These are phyloP conservation scores for Penicillium parvum DNA, from an alignment of 495 filamentous ascomycete species.

Conservation along the genomic window DNA sequence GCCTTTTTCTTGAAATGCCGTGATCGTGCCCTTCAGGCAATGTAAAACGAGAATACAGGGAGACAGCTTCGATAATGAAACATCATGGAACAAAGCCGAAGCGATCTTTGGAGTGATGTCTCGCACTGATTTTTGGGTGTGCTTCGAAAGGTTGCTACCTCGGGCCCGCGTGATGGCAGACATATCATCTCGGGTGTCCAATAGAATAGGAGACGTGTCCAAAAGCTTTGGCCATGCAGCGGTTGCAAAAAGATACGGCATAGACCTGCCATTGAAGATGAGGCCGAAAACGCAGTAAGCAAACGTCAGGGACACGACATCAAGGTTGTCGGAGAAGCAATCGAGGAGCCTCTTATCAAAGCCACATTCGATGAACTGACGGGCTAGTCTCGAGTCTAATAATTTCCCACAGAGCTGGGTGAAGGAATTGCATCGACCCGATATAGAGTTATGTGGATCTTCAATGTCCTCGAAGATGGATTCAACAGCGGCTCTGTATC, in stretches of 20 bases:
- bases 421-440: slow-evolving; percentile 48
- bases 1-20: slow-evolving; percentile 26
- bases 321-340: slow-evolving; percentile 23
- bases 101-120: slow-evolving; percentile 19
- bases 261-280: slow-evolving; percentile 17
- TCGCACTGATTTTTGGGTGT: slow-evolving; percentile 28
- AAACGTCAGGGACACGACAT: slow-evolving; percentile 30
- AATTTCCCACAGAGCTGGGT: slow-evolving; percentile 73
- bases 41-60: slow-evolving; percentile 31
- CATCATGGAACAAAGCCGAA: slow-evolving; percentile 20
- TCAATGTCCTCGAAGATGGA: slow-evolving; percentile 82
- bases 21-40: slow-evolving; percentile 25
- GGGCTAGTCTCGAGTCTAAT: slow-evolving; percentile 57
- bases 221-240: slow-evolving; percentile 35
- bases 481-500: slow-evolving; percentile 76
- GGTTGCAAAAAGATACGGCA: slow-evolving; percentile 25
- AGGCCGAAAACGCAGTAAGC: slow-evolving; percentile 32
- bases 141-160: slow-evolving; percentile 24
- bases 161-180: slow-evolving; percentile 13
- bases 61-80: slow-evolving; percentile 18
- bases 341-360: slow-evolving; percentile 62
- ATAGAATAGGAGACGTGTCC: slow-evolving; percentile 20
- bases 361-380: slow-evolving; percentile 73
- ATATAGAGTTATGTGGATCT: slow-evolving; percentile 43
- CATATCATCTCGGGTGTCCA: slow-evolving; percentile 28